Conservation (phyloP, 371 early-diverging fungal genomes). For the Fennellomyces sp. region DNA sequence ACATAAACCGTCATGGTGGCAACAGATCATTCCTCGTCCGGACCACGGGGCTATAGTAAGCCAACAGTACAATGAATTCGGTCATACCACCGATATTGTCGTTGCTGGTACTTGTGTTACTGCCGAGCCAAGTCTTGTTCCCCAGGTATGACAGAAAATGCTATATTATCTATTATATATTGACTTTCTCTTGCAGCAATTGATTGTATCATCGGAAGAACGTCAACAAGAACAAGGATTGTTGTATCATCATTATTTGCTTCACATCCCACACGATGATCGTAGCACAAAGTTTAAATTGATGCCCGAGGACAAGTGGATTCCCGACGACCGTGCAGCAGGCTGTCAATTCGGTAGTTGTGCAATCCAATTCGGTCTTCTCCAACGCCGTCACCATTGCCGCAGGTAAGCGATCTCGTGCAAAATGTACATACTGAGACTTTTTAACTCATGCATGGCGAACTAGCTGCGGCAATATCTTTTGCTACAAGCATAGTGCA, state of each 20-base stretch:
- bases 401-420: constrained; percentile 19
- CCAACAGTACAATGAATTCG: constrained; percentile 7
- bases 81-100: constrained; percentile 16
- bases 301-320: constrained; percentile 18
- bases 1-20: not conserved
- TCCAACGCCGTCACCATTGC: constrained; percentile 28
- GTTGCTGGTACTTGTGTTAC: constrained; percentile 25
- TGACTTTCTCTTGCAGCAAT: not conserved
- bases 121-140: constrained; percentile 7
- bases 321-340: constrained; percentile 14
- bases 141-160: constrained; percentile 8
- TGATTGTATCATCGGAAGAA: not conserved
- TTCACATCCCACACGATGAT: constrained; percentile 16
- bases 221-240: not conserved
- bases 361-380: constrained; percentile 14
- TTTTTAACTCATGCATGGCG: not conserved
- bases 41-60: not conserved
- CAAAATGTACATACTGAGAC: not conserved
- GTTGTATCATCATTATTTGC: constrained; percentile 20
- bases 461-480: constrained; percentile 25
- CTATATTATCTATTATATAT: not conserved
- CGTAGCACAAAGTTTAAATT: constrained; percentile 17
- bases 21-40: not conserved
- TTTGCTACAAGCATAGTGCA: constrained; percentile 27
- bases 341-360: constrained; percentile 23